Evolutionary conservation across 345 rosid genomes (phyloP).

Genomic region (Salix dunnii): DNA sequence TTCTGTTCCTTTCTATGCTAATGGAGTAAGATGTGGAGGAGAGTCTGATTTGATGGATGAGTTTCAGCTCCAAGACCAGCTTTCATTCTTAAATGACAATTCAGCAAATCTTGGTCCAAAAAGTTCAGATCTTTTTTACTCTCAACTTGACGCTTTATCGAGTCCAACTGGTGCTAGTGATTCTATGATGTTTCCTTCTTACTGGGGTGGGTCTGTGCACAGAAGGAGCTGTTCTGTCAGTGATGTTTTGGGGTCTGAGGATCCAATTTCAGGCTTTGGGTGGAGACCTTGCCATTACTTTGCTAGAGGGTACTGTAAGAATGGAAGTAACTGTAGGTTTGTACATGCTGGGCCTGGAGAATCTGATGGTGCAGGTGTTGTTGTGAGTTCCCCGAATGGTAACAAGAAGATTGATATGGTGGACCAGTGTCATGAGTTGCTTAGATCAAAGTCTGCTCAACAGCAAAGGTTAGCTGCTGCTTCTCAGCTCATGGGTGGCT

Average conservation of each 20-base stretch:
- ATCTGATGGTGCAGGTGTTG: constrained; percentile 35
- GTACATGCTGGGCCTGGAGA: constrained; percentile 55
- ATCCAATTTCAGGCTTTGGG: constrained; percentile 59
- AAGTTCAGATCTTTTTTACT: constrained; percentile 45
- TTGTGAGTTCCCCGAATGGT: constrained; percentile 60
- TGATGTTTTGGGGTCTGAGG: constrained; percentile 67
- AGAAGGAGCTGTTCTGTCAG: constrained; percentile 71
- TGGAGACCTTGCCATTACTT: constrained; percentile 87
- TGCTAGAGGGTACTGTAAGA: constrained; percentile 91
- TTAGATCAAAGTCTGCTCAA: constrained; percentile 79
- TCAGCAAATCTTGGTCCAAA: constrained; percentile 33
- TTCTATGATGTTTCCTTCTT: constrained; percentile 37
- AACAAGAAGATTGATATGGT: constrained; percentile 52
- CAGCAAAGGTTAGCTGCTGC: constrained; percentile 58
- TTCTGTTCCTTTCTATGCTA: constrained; percentile 55
- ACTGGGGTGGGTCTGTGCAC: constrained; percentile 55
- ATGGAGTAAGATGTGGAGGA: constrained; percentile 47
- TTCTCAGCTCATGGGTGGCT: constrained; percentile 44
- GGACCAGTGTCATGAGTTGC: constrained; percentile 65
- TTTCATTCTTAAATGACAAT: constrained; percentile 58
- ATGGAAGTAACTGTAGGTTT: constrained; percentile 80
- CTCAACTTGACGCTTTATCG: constrained; percentile 35
- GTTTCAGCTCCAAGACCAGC: constrained; percentile 62
- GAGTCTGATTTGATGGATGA: constrained; percentile 53
- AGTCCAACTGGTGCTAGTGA: constrained; percentile 31